A percentile compares a stretch with the other conserved stretches of the same genome.
Conservation (phyloP, 1,139 yeast genomes). For the Suhomyces choctaworum region DNA sequence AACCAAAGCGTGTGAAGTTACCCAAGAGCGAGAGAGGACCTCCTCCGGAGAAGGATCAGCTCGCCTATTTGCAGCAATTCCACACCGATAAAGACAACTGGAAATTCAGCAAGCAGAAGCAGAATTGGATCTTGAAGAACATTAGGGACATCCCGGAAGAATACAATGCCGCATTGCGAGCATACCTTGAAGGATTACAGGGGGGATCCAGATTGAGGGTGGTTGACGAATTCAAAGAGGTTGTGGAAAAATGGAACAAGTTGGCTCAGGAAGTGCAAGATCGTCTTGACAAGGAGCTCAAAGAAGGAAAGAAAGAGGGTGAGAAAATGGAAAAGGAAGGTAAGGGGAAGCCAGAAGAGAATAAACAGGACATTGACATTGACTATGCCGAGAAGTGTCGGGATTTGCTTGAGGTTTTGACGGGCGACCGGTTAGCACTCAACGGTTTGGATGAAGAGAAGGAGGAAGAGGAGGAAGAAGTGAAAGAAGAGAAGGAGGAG, state of each 20-base stretch:
- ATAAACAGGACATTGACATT: constrained; percentile 23
- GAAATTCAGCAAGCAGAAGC: constrained; percentile 94
- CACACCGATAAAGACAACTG: constrained; percentile 61
- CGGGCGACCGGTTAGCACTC: constrained; percentile 37
- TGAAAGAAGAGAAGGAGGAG: constrained; percentile 12
- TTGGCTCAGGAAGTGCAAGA: constrained; percentile 44
- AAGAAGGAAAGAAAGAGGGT: constrained; percentile 18
- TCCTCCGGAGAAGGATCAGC: constrained; percentile 81
- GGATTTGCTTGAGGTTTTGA: constrained; percentile 34
- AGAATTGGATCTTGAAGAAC: constrained; percentile 85
- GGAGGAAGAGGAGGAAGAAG: constrained; percentile 12
- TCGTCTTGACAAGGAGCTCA: constrained; percentile 37
- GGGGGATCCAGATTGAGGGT: constrained; percentile 72
- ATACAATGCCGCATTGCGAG: constrained; percentile 55
- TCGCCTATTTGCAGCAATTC: constrained; percentile 70
- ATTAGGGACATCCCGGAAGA: constrained; percentile 54
- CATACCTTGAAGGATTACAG: constrained; percentile 67
- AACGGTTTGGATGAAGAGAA: constrained; percentile 33
- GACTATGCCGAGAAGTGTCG: constrained; percentile 50
- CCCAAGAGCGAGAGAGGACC: constrained; percentile 75
- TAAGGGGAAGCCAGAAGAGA: constrained; percentile 18
- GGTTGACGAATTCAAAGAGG: constrained; percentile 48
- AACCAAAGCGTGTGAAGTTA: constrained; percentile 72
- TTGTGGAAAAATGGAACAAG: constrained; percentile 59
- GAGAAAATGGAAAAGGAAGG: constrained; percentile 13